Evolutionary conservation across 2,329 filamentous ascomycete genomes (phyloP).

Genomic region (Cytospora chrysosperma): DNA sequence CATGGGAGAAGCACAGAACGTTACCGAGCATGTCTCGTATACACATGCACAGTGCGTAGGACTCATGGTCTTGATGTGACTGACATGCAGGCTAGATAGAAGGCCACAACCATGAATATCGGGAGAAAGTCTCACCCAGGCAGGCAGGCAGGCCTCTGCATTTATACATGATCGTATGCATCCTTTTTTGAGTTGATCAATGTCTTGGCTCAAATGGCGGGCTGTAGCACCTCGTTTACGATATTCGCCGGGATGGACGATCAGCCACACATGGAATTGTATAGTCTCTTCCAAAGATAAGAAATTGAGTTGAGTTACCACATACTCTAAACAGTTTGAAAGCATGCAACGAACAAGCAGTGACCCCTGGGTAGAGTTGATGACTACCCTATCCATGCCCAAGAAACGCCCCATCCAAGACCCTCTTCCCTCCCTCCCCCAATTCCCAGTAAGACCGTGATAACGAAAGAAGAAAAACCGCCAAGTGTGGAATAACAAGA

Average conservation of each 20-base stretch:
- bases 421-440: background rate
- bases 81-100: too few species aligned
- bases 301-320: constrained; percentile 7
- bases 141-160: too few species aligned
- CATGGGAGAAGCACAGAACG: too few species aligned
- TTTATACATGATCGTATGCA: background rate
- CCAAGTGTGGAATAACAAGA: constrained; percentile 18
- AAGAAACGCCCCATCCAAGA: constrained; percentile 16
- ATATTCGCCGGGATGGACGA: background rate
- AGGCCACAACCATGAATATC: too few species aligned
- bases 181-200: background rate
- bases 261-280: background rate
- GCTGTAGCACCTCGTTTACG: background rate
- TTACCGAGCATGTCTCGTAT: too few species aligned
- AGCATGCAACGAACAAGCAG: background rate
- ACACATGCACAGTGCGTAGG: too few species aligned
- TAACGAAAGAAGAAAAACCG: constrained; percentile 1
- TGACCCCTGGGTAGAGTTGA: background rate
- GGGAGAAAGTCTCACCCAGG: too few species aligned
- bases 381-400: constrained; percentile 12
- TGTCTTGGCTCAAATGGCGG: too few species aligned
- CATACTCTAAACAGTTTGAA: constrained; percentile 4
- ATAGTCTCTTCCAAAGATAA: background rate
- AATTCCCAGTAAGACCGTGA: constrained; percentile 13
- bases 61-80: too few species aligned